phyloP scores from a whole-genome alignment of 1,284 basidiomycete species.

The Boletus calvinii region DNA sequence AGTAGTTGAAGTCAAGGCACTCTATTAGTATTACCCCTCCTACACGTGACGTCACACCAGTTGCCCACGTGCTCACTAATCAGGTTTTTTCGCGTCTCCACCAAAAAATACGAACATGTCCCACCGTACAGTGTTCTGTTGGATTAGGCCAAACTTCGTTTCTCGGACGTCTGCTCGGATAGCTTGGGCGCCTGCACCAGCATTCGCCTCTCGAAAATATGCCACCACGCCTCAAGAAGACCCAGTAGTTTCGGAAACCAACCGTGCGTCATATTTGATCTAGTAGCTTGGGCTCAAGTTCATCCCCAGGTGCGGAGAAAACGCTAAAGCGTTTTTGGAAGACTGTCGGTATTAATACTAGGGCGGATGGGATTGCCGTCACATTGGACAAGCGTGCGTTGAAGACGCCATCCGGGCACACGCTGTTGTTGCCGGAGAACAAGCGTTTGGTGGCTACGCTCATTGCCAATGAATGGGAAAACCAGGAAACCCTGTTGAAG shows the following conservation, averaged over 20 bases:
- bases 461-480: constrained; percentile 96
- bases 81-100: constrained; percentile 7
- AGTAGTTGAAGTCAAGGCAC: too few relatives aligned
- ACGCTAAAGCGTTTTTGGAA: constrained; percentile 92
- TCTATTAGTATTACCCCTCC: too few relatives aligned
- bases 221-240: constrained; percentile 35
- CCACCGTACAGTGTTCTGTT: background rate
- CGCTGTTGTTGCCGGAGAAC: constrained; percentile 68
- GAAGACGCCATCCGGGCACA: constrained; percentile 83
- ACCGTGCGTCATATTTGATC: constrained; percentile 40
- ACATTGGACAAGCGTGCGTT: constrained; percentile 84
- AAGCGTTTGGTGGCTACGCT: constrained; percentile 78
- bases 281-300: constrained; percentile 12
- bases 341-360: constrained; percentile 68
- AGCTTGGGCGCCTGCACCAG: background rate
- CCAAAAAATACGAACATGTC: constrained; percentile 16
- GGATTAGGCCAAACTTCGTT: constrained; percentile 5
- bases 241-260: constrained; percentile 52
- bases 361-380: constrained; percentile 60
- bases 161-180: background rate
- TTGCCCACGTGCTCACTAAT: constrained; percentile 26
- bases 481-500: constrained; percentile 84
- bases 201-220: constrained; percentile 14
- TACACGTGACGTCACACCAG: constrained; percentile 27
- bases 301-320: constrained; percentile 71